Conservation (phyloP, 306 rosid species). For the Carpinus viminea region DNA sequence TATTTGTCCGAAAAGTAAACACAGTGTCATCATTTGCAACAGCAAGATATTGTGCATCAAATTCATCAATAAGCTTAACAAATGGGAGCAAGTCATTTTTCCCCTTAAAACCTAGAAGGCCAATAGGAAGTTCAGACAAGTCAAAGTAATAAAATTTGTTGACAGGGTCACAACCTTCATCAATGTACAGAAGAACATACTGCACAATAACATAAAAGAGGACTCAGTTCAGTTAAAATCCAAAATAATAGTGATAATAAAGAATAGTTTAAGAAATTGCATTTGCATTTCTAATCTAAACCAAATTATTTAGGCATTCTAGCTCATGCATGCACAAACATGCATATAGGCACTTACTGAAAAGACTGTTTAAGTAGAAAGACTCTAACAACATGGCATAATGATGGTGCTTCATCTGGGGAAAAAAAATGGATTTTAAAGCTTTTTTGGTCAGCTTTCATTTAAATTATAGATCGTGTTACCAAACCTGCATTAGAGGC, state of each 20-base stretch:
- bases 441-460: neutral
- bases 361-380: neutral
- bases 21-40: constrained; percentile 79
- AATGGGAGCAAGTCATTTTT: constrained; percentile 70
- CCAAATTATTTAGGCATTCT: neutral
- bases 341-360: neutral
- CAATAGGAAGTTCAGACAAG: constrained; percentile 68
- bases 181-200: constrained; percentile 61
- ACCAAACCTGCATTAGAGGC: neutral
- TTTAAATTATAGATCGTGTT: neutral
- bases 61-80: constrained; percentile 67
- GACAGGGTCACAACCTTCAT: constrained; percentile 86
- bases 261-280: neutral
- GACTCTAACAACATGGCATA: neutral
- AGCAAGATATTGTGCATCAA: constrained; percentile 61
- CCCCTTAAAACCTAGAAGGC: constrained; percentile 63
- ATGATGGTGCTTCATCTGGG: neutral
- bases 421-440: neutral
- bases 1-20: constrained; percentile 81
- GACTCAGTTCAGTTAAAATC: constrained; percentile 3
- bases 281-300: constrained; percentile 1
- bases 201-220: constrained; percentile 41
- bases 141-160: constrained; percentile 86
- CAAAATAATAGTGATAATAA: neutral
- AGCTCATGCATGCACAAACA: neutral